Evolutionary conservation across 2,329 filamentous ascomycete species (phyloP), one percentile per base, ranked within the genome.

Genomic region (Paraphoma sp.): DNA sequence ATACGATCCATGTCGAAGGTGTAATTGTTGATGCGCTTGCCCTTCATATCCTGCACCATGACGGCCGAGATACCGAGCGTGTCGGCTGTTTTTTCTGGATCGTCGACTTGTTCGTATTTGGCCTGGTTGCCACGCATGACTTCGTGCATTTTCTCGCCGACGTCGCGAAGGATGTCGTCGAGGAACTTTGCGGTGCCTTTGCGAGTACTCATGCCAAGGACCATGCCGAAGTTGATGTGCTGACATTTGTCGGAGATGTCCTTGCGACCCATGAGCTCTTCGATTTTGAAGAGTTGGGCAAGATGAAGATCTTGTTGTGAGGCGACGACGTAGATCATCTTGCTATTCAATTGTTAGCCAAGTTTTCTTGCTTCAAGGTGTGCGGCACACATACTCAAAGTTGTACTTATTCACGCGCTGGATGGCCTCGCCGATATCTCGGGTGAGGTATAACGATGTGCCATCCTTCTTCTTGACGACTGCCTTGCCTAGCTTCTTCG

Each of bases 21-120:
- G 76, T 90, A 88, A 68, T 86, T 84, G 77, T 88, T 87, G 72
- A 87, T 81, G 62, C 91, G 87, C 86, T 97, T 98, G 76, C 94
- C 95, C 64, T 87, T 90, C 92, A 98, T 97, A 73, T 98, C 95
- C 79, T 98, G 94, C 17, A 97, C 92, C 93, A 98, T 98, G 73
- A 98, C 94, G 72, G 91, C 90, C 63, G 90, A 93, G 74, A 98
- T 97, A 62, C 94, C 95, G 3, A 98, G 85, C 10, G 86, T 92
- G 79, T 98, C 95, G 59, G 95, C 93, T 9, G 89, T 90, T 52
- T 86, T 85, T 52, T 87, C 88, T 0, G 94, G 94, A 76, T 98
- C 83, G 71, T 89, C 90, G 17, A 99, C 89, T 78, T 97, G 93
- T 54, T 87, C 81, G 78, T 98, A 99, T 83, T 99, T 99, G 72